A percentile compares a stretch with the other conserved stretches of the same genome.
Evolutionary conservation across 1,284 basidiomycete genomes (phyloP).

Genomic region (Phellinidium pouzarii): DNA sequence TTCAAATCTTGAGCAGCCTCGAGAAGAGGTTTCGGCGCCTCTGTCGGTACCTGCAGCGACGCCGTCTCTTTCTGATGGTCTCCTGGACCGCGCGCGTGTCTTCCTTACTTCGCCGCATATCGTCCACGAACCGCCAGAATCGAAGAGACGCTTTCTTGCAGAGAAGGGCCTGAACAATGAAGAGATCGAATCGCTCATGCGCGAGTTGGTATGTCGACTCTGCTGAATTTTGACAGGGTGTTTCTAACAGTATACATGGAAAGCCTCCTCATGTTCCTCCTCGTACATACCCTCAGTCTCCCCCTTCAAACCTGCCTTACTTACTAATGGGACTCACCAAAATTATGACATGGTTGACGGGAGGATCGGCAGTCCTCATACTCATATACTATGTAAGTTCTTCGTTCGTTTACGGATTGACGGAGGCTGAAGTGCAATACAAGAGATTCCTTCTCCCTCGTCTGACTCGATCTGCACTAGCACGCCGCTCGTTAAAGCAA

Average conservation of each 20-base stretch:
- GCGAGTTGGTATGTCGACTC: slow-evolving; percentile 41
- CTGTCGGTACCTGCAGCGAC: not conserved
- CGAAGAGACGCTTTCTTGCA: slow-evolving; percentile 57
- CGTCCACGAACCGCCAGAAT: slow-evolving; percentile 43
- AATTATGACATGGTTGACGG: slow-evolving; percentile 58
- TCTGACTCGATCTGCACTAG: slow-evolving; percentile 48
- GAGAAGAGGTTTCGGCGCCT: not conserved
- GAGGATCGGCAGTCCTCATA: slow-evolving; percentile 51
- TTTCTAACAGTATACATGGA: slow-evolving; percentile 34
- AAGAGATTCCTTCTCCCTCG: slow-evolving; percentile 66
- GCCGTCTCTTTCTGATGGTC: slow-evolving; percentile 18
- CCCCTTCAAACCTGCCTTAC: slow-evolving; percentile 62
- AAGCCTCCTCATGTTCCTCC: slow-evolving; percentile 55
- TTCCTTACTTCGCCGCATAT: slow-evolving; percentile 65
- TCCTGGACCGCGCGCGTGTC: slow-evolving; percentile 51
- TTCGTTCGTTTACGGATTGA: not conserved
- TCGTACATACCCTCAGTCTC: slow-evolving; percentile 62
- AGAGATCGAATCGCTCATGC: slow-evolving; percentile 58
- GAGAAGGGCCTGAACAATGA: slow-evolving; percentile 61
- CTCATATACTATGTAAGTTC: slow-evolving; percentile 57
- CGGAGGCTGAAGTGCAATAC: not conserved
- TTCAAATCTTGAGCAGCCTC: not conserved
- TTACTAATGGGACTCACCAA: slow-evolving; percentile 55
- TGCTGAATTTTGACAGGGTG: not conserved
- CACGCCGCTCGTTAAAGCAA: slow-evolving; percentile 49